Evolutionary conservation across 305 asterid species (phyloP).

Genomic region (Rubia peregrina): DNA sequence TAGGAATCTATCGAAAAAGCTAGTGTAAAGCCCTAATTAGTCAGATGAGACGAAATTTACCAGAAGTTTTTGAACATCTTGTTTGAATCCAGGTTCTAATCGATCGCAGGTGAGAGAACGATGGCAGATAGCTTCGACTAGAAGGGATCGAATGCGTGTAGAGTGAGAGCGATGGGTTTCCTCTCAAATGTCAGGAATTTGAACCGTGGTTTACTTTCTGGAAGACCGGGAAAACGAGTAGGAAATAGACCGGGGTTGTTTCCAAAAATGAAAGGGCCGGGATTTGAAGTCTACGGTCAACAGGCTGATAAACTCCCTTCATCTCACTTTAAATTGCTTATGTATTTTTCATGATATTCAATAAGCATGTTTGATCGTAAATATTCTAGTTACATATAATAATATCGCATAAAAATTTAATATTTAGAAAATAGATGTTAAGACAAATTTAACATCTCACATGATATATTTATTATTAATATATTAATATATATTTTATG

Average conservation of each 20-base stretch:
- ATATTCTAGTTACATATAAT: too few relatives aligned
- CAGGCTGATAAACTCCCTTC: not conserved
- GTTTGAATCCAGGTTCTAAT: too few relatives aligned
- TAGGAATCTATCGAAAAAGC: not conserved
- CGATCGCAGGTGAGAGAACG: not conserved
- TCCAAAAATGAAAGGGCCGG: not conserved
- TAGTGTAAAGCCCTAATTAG: not conserved
- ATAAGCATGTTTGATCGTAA: too few relatives aligned
- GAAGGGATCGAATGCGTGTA: not conserved
- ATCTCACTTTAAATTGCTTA: too few relatives aligned
- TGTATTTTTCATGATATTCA: too few relatives aligned
- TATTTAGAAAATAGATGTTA: too few relatives aligned
- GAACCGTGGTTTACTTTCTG: not conserved
- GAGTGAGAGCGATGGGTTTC: not conserved
- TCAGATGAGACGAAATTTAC: slow-evolving; percentile 22
- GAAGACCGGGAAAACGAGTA: not conserved
- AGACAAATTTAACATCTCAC: too few relatives aligned
- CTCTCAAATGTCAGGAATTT: not conserved
- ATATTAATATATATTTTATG: too few relatives aligned
- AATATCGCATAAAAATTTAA: too few relatives aligned
- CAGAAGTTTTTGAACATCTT: slow-evolving; percentile 63
- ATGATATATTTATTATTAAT: too few relatives aligned
- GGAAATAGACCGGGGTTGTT: not conserved
- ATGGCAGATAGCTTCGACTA: not conserved
- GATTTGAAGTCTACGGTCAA: not conserved